These are phyloP conservation scores for Hypoxylon sp. DNA, from an alignment of 2,329 filamentous ascomycete species.

Conservation along the genomic window DNA sequence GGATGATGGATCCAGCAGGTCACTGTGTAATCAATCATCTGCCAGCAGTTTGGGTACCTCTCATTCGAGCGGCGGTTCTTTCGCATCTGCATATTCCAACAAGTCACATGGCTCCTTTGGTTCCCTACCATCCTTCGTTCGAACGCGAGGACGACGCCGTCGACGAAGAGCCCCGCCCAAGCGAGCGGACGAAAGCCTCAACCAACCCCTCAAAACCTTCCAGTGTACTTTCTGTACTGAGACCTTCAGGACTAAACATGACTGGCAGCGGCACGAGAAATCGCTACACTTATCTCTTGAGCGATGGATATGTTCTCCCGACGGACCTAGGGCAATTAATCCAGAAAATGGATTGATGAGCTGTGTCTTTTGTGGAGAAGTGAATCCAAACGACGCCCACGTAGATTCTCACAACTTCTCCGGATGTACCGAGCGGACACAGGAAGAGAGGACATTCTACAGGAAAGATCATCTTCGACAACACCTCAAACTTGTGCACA, in stretches of 20 bases:
- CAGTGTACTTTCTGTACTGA: conserved; percentile 80
- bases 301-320: conserved; percentile 75
- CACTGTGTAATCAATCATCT: conserved; percentile 72
- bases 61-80: conserved; percentile 71
- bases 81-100: conserved; percentile 72
- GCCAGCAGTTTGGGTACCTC: conserved; percentile 73
- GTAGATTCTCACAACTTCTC: conserved; percentile 72
- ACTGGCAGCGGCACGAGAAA: conserved; percentile 80
- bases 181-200: conserved; percentile 57
- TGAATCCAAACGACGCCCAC: conserved; percentile 69
- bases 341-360: conserved; percentile 70
- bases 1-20: conserved; percentile 73
- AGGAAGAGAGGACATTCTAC: conserved; percentile 75
- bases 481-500: conserved; percentile 74
- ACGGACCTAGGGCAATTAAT: conserved; percentile 69
- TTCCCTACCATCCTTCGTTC: conserved; percentile 62
- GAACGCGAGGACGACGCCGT: conserved; percentile 63
- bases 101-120: conserved; percentile 70
- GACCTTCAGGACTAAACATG: conserved; percentile 77
- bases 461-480: conserved; percentile 78
- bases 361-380: conserved; percentile 73
- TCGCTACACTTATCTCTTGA: conserved; percentile 75
- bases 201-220: conserved; percentile 68
- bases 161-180: conserved; percentile 63
- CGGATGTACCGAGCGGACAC: conserved; percentile 75